These are phyloP conservation scores for Asparagopsis taxiformis DNA, from an alignment of 31 red algal genomes.

Conservation along the genomic window DNA sequence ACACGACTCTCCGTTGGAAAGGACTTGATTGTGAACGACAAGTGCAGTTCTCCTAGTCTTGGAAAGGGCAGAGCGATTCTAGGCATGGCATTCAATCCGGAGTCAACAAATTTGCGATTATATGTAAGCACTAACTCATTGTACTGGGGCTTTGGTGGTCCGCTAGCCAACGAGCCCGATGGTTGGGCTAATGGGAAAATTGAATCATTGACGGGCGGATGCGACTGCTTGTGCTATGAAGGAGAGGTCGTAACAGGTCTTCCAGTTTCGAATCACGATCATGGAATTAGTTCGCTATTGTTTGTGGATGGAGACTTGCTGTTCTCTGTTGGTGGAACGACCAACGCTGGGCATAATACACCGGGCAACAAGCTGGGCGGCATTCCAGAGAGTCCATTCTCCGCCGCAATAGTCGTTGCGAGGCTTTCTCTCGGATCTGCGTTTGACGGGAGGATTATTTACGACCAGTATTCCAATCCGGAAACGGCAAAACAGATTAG, in stretches of 20 bases:
- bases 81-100: slow-evolving; percentile 54
- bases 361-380: slow-evolving; percentile 28
- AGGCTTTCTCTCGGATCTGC: slow-evolving; percentile 25
- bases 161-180: not conserved
- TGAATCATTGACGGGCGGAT: slow-evolving; percentile 11
- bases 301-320: slow-evolving; percentile 45
- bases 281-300: slow-evolving; percentile 39
- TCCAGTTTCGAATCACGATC: slow-evolving; percentile 56
- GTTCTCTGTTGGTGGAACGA: slow-evolving; percentile 36
- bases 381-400: slow-evolving; percentile 26
- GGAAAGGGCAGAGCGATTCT: slow-evolving; percentile 30
- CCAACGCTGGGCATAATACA: slow-evolving; percentile 44
- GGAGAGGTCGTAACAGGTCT: slow-evolving; percentile 31
- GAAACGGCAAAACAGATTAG: slow-evolving; percentile 20
- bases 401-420: slow-evolving; percentile 34
- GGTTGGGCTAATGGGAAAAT: slow-evolving; percentile 58
- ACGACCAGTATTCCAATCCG: slow-evolving; percentile 32
- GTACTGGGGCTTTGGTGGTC: slow-evolving; percentile 20
- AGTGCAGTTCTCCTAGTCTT: slow-evolving; percentile 19
- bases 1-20: slow-evolving; percentile 11
- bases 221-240: slow-evolving; percentile 41
- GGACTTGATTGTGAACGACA: slow-evolving; percentile 9
- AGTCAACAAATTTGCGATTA: slow-evolving; percentile 5
- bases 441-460: slow-evolving; percentile 52
- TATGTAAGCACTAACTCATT: slow-evolving; percentile 47